These are phyloP conservation scores for Syncephalastrum contaminatum DNA, from an alignment of 371 early-diverging fungal genomes.

Conservation along the genomic window DNA sequence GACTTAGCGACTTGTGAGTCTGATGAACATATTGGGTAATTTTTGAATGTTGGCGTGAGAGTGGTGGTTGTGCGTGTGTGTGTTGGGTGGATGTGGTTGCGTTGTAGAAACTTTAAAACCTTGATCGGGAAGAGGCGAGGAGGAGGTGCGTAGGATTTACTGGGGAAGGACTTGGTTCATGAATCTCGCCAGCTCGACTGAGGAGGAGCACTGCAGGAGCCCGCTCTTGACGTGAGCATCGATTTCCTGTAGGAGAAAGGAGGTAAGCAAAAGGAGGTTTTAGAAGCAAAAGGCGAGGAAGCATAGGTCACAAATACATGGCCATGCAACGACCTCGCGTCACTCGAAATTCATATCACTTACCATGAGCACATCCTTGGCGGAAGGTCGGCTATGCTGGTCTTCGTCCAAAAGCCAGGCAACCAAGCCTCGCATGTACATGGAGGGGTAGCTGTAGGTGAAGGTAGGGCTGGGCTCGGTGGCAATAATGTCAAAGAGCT, in stretches of 20 bases:
- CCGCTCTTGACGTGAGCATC: constrained; percentile 28
- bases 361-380: constrained; percentile 41
- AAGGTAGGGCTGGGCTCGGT: constrained; percentile 49
- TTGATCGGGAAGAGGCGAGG: neutral
- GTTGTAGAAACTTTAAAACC: too few species aligned
- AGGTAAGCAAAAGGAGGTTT: neutral
- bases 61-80: too few species aligned
- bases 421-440: constrained; percentile 54
- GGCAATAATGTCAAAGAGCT: constrained; percentile 41
- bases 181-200: constrained; percentile 21
- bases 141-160: neutral
- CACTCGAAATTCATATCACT: constrained; percentile 2
- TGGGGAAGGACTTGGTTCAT: constrained; percentile 24
- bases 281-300: neutral
- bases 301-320: neutral
- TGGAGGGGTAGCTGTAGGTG: constrained; percentile 49
- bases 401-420: constrained; percentile 52
- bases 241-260: constrained; percentile 21
- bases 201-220: constrained; percentile 20
- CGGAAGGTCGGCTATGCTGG: constrained; percentile 38
- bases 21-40: too few species aligned
- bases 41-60: too few species aligned
- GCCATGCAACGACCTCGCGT: neutral
- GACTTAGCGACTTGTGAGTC: too few species aligned
- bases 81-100: too few species aligned